Evolutionary conservation across 192 early-diverging fungal genomes (phyloP).

Genomic region (Coemansia sp.): DNA sequence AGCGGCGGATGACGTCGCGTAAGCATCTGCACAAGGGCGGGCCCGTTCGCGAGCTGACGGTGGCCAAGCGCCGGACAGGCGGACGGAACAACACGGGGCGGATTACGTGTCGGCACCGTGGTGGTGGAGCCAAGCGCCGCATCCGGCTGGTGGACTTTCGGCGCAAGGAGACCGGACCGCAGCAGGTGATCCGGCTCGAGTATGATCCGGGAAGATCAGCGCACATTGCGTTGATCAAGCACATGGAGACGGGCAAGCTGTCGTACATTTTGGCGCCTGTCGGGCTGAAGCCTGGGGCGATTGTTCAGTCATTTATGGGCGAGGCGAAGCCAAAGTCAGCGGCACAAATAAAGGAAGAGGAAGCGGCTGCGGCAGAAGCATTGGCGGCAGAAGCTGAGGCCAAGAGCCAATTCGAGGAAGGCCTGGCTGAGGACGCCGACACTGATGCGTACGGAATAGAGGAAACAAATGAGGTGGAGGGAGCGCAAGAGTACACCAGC

Average conservation of each 20-base stretch:
- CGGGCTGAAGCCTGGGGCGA: constrained; percentile 72
- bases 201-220: constrained; percentile 92
- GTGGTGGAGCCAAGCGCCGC: constrained; percentile 88
- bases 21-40: constrained; percentile 88
- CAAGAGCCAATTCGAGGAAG: not conserved
- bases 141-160: constrained; percentile 86
- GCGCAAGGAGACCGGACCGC: constrained; percentile 70
- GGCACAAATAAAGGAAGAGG: constrained; percentile 13
- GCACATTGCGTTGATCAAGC: constrained; percentile 80
- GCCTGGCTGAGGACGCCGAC: not conserved
- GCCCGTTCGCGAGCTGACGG: constrained; percentile 73
- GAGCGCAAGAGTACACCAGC: constrained; percentile 19
- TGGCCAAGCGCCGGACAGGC: constrained; percentile 79
- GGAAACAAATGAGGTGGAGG: not conserved
- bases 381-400: constrained; percentile 9
- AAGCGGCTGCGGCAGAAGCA: not conserved
- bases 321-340: constrained; percentile 2
- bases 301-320: constrained; percentile 61
- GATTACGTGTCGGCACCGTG: constrained; percentile 90
- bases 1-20: constrained; percentile 79
- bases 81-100: constrained; percentile 88
- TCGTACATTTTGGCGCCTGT: constrained; percentile 86
- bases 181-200: constrained; percentile 86
- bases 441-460: not conserved
- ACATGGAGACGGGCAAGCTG: constrained; percentile 72